Evolutionary conservation across 2,329 filamentous ascomycete genomes (phyloP), one percentile per base, ranked within the genome.

Genomic region (Pseudocercospora musae): DNA sequence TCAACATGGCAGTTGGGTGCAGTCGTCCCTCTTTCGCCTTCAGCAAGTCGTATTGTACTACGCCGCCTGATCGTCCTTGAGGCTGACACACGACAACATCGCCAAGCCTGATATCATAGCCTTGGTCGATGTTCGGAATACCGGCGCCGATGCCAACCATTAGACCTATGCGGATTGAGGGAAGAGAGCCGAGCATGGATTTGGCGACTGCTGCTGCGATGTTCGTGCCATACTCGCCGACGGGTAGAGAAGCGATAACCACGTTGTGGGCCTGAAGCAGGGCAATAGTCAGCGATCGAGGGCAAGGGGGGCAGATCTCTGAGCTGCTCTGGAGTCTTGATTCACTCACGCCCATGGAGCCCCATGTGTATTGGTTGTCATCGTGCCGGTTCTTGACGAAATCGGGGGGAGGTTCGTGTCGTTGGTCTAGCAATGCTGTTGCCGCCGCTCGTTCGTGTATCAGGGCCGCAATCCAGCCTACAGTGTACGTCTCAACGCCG

Each of bases 241-340:
- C 57, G 4, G 70, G 62, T 1, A 71, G 62, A 49, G 61, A 67
- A 0, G 64, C 68, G 27, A 71, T 62, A 15, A 70, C 68, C 7
- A 71, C 59, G 48, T 72, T 70, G 56, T 70, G 70, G 0, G 27
- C 4, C 27, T 29, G 8, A 29, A 29, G 27, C 27, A 29, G 4
- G 8, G 7, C 4, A 4, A 29, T 8, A 8, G 27, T 29, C 27
- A 29, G 27, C 8, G 3, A 29, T 9, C 4, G 8, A 29, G 27
- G 27, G 27, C 27, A 29, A 4, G n/a, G n/a, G n/a, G n/a, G n/a
- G n/a, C n/a, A n/a, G n/a, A n/a, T n/a, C n/a, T n/a, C n/a, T n/a
- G n/a, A n/a, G 25, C 25, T 27, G 25, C 25, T 27, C 25, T 27
- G n/a, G n/a, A n/a, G n/a, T n/a, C n/a, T n/a, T 27, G 3, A 7